Conservation (phyloP, 208 protist genomes). For the Histomonas meleagridis region DNA sequence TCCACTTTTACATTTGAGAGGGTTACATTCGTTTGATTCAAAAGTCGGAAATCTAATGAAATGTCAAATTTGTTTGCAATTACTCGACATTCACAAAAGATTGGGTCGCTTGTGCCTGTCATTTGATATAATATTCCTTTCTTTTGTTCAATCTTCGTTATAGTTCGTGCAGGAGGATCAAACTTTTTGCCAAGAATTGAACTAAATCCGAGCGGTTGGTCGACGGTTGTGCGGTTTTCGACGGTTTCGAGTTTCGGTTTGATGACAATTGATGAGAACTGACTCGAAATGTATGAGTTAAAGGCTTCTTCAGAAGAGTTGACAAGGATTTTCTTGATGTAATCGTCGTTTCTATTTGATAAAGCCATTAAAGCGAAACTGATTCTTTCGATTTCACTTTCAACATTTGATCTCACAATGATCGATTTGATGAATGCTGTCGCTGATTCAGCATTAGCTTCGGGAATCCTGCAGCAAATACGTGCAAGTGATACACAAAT, state of each 20-base stretch:
- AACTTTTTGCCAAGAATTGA: neutral
- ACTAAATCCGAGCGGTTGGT: neutral
- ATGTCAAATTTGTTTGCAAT: constrained; percentile 26
- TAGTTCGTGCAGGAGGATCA: neutral
- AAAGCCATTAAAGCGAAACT: neutral
- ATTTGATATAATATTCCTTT: neutral
- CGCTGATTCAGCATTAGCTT: too few relatives aligned
- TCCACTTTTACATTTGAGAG: neutral
- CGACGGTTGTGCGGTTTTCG: neutral
- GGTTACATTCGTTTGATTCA: neutral
- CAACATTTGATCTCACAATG: neutral
- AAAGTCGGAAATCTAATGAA: neutral
- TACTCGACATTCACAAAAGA: neutral
- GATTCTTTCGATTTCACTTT: neutral
- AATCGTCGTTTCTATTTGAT: neutral
- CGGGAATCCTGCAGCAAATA: neutral
- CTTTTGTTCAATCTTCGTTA: neutral
- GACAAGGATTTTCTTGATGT: neutral
- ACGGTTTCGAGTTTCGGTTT: neutral
- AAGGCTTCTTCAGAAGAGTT: neutral
- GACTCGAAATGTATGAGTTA: too few relatives aligned
- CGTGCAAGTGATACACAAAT: neutral
- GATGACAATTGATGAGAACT: too few relatives aligned
- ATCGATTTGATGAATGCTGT: neutral
- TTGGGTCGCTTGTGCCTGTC: neutral